Evolutionary conservation across 805 yeast species (phyloP).

Genomic region (Candida vartiovaarae): DNA sequence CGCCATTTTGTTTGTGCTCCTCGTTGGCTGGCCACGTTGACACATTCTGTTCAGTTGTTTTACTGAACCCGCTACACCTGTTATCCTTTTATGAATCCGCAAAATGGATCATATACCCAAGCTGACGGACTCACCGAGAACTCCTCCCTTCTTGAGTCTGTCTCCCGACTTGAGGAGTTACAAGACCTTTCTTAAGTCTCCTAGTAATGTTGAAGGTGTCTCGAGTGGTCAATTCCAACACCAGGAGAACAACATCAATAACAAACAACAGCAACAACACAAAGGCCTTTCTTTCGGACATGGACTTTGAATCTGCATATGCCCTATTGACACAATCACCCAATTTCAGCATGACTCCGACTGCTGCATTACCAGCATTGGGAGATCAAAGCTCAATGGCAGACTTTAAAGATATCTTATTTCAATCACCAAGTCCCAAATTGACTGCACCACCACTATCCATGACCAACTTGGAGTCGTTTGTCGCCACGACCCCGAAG

Average conservation of each 20-base stretch:
- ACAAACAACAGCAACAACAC: background rate
- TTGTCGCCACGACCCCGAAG: conserved; percentile 11
- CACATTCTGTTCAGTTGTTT: no score
- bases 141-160: conserved; percentile 9
- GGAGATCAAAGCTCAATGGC: background rate
- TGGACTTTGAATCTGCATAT: conserved; percentile 25
- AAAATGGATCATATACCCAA: conserved; percentile 9
- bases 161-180: conserved; percentile 10
- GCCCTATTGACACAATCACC: conserved; percentile 22
- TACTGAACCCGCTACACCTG: background rate
- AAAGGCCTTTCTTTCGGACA: conserved; percentile 12
- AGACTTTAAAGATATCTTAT: conserved; percentile 9
- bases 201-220: background rate
- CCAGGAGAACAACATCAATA: background rate
- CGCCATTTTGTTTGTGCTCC: no score
- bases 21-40: no score
- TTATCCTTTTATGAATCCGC: background rate
- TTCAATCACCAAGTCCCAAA: conserved; percentile 13
- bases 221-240: background rate
- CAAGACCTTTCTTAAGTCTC: conserved; percentile 7
- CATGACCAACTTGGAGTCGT: conserved; percentile 11
- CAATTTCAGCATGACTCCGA: conserved; percentile 5
- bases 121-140: conserved; percentile 6
- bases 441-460: conserved; percentile 1
- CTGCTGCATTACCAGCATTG: background rate